Evolutionary conservation across 2,329 filamentous ascomycete species (phyloP).

Genomic region (Epichloe aotearoae): DNA sequence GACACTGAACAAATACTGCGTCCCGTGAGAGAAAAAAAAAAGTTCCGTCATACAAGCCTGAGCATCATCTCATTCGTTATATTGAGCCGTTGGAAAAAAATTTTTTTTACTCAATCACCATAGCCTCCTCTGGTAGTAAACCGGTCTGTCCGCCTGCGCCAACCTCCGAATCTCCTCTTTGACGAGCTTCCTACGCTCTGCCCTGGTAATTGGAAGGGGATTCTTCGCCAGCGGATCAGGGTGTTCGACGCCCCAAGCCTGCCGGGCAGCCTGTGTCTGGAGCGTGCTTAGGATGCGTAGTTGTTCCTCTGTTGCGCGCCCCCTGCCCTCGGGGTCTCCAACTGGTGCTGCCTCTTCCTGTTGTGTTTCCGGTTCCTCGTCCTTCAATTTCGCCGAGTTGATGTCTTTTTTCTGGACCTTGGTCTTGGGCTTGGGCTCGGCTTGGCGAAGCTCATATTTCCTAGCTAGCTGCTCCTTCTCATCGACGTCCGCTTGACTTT

Average conservation of each 20-base stretch:
- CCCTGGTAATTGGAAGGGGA: constrained; percentile 35
- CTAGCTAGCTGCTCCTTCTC: constrained; percentile 10
- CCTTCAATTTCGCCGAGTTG: background rate
- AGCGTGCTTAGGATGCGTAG: constrained; percentile 20
- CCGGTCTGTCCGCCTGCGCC: constrained; percentile 30
- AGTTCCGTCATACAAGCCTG: too few species aligned
- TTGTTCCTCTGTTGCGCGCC: constrained; percentile 14
- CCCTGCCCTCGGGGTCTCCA: constrained; percentile 2
- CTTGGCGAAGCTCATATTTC: constrained; percentile 14
- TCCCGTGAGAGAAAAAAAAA: too few species aligned
- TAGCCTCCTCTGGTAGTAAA: constrained; percentile 41
- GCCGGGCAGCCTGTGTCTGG: constrained; percentile 18
- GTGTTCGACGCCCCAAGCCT: constrained; percentile 21
- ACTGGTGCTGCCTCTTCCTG: constrained; percentile 6
- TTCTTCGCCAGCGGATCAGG: constrained; percentile 24
- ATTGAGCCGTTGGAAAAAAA: background rate
- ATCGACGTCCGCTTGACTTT: constrained; percentile 21
- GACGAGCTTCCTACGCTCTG: constrained; percentile 42
- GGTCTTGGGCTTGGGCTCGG: constrained; percentile 3
- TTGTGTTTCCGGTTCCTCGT: background rate
- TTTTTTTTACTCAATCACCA: constrained; percentile 27
- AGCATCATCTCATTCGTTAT: background rate
- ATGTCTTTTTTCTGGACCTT: background rate
- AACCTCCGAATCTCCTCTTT: constrained; percentile 41
- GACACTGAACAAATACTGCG: too few species aligned